Conservation (phyloP, 495 filamentous ascomycete genomes). For the Penicillium macrosclerotiorum region DNA sequence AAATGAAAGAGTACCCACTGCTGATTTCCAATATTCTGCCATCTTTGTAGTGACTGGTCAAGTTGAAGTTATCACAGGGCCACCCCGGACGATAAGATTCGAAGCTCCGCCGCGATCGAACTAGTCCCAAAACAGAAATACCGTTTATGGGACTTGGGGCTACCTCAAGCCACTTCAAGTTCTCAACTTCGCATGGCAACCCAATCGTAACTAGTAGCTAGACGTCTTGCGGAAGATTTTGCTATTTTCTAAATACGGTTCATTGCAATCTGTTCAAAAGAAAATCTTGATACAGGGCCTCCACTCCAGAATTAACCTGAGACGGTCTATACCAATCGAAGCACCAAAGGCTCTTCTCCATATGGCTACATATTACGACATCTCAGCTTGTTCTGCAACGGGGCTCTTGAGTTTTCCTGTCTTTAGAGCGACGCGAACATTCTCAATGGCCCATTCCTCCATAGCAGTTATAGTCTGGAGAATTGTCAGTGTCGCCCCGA, state of each 20-base stretch:
- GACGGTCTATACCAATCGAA: too few relatives aligned
- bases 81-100: conserved; percentile 12
- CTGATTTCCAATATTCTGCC: conserved; percentile 99
- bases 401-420: conserved; percentile 54
- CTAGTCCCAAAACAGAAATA: conserved; percentile 20
- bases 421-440: conserved; percentile 55
- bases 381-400: conserved; percentile 57
- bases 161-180: too few relatives aligned
- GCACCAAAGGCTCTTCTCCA: neutral
- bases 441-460: conserved; percentile 64
- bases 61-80: conserved; percentile 2
- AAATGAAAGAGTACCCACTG: conserved; percentile 43
- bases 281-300: too few relatives aligned
- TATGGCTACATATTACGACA: conserved; percentile 22
- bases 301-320: too few relatives aligned
- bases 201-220: too few relatives aligned
- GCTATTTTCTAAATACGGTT: too few relatives aligned
- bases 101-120: conserved; percentile 8
- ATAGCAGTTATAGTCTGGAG: conserved; percentile 57
- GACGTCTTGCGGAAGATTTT: too few relatives aligned
- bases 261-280: too few relatives aligned
- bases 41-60: conserved; percentile 43
- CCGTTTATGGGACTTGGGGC: neutral
- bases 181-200: too few relatives aligned
- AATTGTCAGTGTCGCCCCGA: conserved; percentile 10